Conservation (phyloP, 2,329 filamentous ascomycete species). For the Graphium sp. region DNA sequence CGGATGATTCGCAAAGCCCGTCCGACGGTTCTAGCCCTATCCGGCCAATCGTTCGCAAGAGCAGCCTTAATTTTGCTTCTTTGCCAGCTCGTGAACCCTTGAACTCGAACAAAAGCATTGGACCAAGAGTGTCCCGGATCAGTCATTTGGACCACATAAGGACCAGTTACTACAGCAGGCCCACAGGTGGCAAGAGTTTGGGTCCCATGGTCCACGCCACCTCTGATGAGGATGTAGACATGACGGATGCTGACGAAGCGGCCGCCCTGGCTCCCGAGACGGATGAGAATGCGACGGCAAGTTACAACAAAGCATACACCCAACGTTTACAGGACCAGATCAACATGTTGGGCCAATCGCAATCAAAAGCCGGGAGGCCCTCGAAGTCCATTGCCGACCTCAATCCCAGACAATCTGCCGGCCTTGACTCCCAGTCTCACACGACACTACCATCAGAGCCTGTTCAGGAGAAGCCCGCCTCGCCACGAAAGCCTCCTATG, state of each 20-base stretch:
- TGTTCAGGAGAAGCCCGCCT: conserved; percentile 19
- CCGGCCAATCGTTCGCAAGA: conserved; percentile 69
- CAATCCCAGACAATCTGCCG: conserved; percentile 8
- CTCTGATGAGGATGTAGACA: conserved; percentile 27
- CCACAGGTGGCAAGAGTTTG: conserved; percentile 58
- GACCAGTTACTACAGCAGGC: conserved; percentile 56
- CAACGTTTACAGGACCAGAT: conserved; percentile 88
- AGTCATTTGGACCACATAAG: conserved; percentile 64
- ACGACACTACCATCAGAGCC: conserved; percentile 17
- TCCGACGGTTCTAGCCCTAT: conserved; percentile 61
- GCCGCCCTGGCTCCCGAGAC: conserved; percentile 20
- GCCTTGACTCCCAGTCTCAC: conserved; percentile 12
- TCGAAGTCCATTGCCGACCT: conserved; percentile 28
- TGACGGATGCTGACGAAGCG: conserved; percentile 34
- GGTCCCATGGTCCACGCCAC: no score
- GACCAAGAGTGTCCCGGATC: conserved; percentile 52
- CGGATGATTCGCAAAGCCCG: conserved; percentile 39
- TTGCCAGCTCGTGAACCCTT: conserved; percentile 82
- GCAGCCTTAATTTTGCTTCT: conserved; percentile 86
- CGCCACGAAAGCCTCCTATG: no score
- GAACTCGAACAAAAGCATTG: conserved; percentile 68
- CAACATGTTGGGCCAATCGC: conserved; percentile 48
- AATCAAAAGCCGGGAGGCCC: conserved; percentile 25
- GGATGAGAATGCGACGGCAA: conserved; percentile 19
- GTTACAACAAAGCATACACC: conserved; percentile 86